Evolutionary conservation across 495 filamentous ascomycete species (phyloP).

Genomic region (Melanomma pulvis-pyrius): DNA sequence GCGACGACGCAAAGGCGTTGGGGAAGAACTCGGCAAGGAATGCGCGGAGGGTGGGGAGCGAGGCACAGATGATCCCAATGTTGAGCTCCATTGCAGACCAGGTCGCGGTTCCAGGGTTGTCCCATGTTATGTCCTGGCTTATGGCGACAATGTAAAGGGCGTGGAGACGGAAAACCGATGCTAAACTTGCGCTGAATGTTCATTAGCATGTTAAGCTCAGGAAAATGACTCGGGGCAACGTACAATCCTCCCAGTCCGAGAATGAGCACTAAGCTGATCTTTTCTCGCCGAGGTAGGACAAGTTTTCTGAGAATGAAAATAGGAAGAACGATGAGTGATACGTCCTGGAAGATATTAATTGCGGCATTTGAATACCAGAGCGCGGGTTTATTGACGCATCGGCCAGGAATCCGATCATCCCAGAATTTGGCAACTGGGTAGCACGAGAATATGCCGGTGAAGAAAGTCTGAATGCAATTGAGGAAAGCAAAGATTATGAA

Average conservation of each 20-base stretch:
- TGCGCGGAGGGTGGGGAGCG: constrained; percentile 27
- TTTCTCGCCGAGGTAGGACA: constrained; percentile 10
- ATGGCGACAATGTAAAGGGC: constrained; percentile 18
- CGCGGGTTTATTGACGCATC: constrained; percentile 20
- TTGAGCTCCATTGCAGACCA: constrained; percentile 31
- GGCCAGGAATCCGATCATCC: constrained; percentile 19
- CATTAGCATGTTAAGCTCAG: neutral
- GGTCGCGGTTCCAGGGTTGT: constrained; percentile 24
- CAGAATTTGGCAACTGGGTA: constrained; percentile 29
- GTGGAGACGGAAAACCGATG: constrained; percentile 28
- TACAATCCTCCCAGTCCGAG: constrained; percentile 32
- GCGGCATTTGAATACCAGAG: constrained; percentile 29
- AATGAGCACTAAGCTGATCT: constrained; percentile 25
- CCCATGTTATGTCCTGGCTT: constrained; percentile 30
- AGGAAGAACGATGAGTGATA: constrained; percentile 24
- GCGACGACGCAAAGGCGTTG: constrained; percentile 3
- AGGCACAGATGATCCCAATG: constrained; percentile 32
- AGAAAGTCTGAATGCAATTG: constrained; percentile 12
- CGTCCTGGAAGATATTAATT: constrained; percentile 29
- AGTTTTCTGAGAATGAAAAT: constrained; percentile 19
- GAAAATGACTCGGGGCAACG: neutral
- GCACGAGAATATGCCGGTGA: constrained; percentile 15
- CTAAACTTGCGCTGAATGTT: constrained; percentile 13
- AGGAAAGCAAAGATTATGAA: constrained; percentile 8
- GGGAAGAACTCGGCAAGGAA: constrained; percentile 21